Conservation (phyloP, 2,329 filamentous ascomycete species). For the Fusarium multiceps region DNA sequence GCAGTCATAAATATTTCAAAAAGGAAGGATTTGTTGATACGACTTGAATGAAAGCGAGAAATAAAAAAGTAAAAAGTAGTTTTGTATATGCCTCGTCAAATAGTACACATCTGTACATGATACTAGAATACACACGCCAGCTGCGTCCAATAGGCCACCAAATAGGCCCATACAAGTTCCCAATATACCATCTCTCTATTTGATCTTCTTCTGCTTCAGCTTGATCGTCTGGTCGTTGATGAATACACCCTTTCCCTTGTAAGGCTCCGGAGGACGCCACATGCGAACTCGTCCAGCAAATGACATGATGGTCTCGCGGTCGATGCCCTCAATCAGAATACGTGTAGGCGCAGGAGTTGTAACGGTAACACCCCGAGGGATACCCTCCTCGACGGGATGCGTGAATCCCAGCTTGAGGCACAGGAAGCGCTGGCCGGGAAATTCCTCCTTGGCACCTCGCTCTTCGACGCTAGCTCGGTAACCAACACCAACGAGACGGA, state of each 20-base stretch:
- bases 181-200: constrained; percentile 62
- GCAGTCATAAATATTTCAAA: constrained; percentile 32
- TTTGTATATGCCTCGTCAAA: constrained; percentile 48
- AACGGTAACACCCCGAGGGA: constrained; percentile 85
- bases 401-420: constrained; percentile 96
- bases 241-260: constrained; percentile 99
- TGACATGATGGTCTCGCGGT: constrained; percentile 87
- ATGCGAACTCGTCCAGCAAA: constrained; percentile 89
- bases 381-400: constrained; percentile 89
- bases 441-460: constrained; percentile 78
- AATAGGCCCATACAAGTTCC: constrained; percentile 5
- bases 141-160: constrained; percentile 39
- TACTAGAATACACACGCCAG: constrained; percentile 48
- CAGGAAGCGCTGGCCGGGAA: constrained; percentile 86
- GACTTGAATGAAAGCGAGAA: constrained; percentile 20
- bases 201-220: constrained; percentile 98
- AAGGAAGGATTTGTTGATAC: neutral
- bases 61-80: constrained; percentile 35
- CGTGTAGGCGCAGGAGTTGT: constrained; percentile 91
- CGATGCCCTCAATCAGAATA: constrained; percentile 86
- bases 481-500: constrained; percentile 93
- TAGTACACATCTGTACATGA: constrained; percentile 49
- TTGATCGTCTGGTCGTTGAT: constrained; percentile 98
- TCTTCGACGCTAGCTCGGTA: constrained; percentile 91
- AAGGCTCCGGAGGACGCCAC: constrained; percentile 94